Evolutionary conservation across 495 filamentous ascomycete species (phyloP), one percentile per base, ranked within the genome.

Genomic region (Bryoglossum gracile): DNA sequence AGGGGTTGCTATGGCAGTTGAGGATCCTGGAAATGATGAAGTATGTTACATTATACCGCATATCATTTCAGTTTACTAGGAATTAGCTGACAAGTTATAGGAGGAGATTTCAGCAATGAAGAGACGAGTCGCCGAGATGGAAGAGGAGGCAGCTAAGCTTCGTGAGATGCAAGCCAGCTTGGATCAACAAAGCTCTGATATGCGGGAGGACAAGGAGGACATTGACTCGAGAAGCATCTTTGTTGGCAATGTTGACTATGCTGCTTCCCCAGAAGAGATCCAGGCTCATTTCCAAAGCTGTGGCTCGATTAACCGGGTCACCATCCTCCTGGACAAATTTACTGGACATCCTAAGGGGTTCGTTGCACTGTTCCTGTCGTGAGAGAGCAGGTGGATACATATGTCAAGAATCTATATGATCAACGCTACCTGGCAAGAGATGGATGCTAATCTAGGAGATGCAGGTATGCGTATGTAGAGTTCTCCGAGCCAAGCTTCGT

Each of bases 81-180:
- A n/a, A 23, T 30, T 16, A 30, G 3, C 13, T 32, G 4, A 24
- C 3, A 22, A 24, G 18, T 6, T 41, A 22, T 34, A 89, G 84
- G 86, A 97, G 69, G 94, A 99, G 65, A 97, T 99, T 62, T 82
- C 83, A 21, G 90, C 88, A 43, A 97, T 99, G 94, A 99, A 99
- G 75, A 81, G 81, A 59, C 84, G 92, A 59, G 91, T 99, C 24
- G 88, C 89, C 52, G 94, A 99, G 70, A 99, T 99, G 94, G 94
- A 99, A 67, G 90, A 89, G 56, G 84, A 99, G 68, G 94, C 94
- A 10, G 86, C 88, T 8, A 97, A 96, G 69, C 76, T 99, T 37
- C 81, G 94, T 49, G 91, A 97, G 67, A 96, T 97, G 90, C 94
- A 99, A 68, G 81, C 83, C 18, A 81, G 76, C 9, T 74, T 97